Evolutionary conservation across 148 eudicot genomes (phyloP).

Genomic region (Euryodendron excelsum): DNA sequence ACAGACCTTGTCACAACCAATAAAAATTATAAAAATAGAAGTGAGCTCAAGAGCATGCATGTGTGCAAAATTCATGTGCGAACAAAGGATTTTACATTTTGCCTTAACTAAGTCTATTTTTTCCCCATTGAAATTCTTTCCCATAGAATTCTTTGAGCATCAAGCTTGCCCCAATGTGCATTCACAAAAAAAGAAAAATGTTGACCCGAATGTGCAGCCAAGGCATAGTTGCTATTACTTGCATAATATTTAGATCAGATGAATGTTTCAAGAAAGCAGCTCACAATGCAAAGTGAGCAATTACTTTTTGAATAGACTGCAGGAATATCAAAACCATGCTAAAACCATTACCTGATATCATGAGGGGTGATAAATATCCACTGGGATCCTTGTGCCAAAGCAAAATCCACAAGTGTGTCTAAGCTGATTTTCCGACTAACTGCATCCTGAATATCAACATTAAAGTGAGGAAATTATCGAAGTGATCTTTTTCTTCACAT

Average conservation of each 20-base stretch:
- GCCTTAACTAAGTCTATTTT: background rate
- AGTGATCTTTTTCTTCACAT: background rate
- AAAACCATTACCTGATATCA: slow-evolving; percentile 69
- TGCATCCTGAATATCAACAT: slow-evolving; percentile 65
- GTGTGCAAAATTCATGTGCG: background rate
- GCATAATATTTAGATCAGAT: background rate
- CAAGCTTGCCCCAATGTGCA: background rate
- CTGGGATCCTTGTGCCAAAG: slow-evolving; percentile 82
- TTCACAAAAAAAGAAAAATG: background rate
- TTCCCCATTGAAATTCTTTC: background rate
- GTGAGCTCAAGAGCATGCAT: background rate
- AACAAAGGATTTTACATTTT: background rate
- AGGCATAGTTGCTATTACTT: background rate
- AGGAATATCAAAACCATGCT: background rate
- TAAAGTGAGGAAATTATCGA: slow-evolving; percentile 1
- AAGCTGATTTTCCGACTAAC: slow-evolving; percentile 97
- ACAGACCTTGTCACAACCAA: background rate
- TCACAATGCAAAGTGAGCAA: background rate
- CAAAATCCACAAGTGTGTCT: slow-evolving; percentile 87
- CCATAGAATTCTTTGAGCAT: background rate
- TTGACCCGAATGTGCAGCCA: background rate
- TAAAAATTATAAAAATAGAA: background rate
- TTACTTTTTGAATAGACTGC: background rate
- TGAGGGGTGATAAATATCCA: slow-evolving; percentile 99
- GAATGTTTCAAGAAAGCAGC: background rate